These are phyloP conservation scores for Colletotrichum sp. DNA, from an alignment of 2,329 filamentous ascomycete genomes.

Conservation along the genomic window DNA sequence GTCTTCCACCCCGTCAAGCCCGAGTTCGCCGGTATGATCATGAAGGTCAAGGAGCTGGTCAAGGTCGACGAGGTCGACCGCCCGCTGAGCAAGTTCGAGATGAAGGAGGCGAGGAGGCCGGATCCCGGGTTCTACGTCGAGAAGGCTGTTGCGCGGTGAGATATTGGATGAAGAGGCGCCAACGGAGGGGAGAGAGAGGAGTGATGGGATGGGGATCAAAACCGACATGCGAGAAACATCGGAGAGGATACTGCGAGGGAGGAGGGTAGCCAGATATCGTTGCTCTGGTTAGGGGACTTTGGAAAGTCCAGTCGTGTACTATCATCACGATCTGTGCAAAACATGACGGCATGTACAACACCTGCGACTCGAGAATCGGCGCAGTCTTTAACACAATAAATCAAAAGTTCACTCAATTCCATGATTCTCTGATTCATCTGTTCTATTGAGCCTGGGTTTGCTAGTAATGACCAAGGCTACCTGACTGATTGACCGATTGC, in stretches of 20 bases:
- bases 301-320: neutral
- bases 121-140: conserved; percentile 84
- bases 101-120: conserved; percentile 74
- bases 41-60: conserved; percentile 93
- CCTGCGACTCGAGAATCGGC: neutral
- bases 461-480: neutral
- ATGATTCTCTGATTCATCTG: neutral
- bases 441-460: neutral
- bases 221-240: neutral
- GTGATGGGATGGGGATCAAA: neutral
- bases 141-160: conserved; percentile 45
- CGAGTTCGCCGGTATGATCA: conserved; percentile 86
- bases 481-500: neutral
- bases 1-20: conserved; percentile 88
- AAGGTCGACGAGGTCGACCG: conserved; percentile 78
- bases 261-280: neutral
- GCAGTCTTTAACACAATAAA: neutral
- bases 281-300: neutral
- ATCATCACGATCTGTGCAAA: conserved; percentile 6
- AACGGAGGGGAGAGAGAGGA: neutral
- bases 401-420: neutral
- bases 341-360: conserved; percentile 6
- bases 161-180: neutral
- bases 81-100: conserved; percentile 67
- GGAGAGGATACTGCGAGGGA: neutral